Evolutionary conservation across 108 stramenopile species (phyloP), one percentile per base, ranked within the genome.

Genomic region (Skeletonema costatum): DNA sequence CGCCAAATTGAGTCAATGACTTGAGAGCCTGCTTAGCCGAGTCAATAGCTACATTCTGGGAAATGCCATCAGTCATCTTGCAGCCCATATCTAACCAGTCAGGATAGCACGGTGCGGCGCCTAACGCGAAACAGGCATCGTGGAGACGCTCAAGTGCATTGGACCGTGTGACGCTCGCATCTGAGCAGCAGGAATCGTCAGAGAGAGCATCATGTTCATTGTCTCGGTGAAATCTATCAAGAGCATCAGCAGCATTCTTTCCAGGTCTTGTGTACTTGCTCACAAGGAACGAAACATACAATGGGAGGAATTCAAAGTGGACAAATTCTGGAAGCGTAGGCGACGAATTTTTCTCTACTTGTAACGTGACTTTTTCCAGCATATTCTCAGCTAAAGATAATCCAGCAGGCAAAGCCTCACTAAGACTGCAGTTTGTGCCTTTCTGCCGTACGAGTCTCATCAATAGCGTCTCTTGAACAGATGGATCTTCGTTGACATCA

Each of bases 61-160:
- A 33, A 41, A 95, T 75, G 5, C 77, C 86, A 16, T 74, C 72
- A 14, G 79, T 82, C 53, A 92, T 74, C 35, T 60, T 74, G 60
- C 88, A 90, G 25, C 68, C 79, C 1, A 46, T 64, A 64, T 95
- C 93, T 51, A 95, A 76, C 90, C 90, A 95, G 63, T 95, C 93
- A 5, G 93, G 93, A 74, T 90, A 87, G 35, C 81, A 79, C 14
- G 93, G 93, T 19, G 91, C 90, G 10, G 87, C 90, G 19, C 91
- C 93, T 46, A 90, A 86, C 35, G 69, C 61, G 12, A 72, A 67
- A 66, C 90, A 92, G 21, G 85, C 86, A 21, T 87, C 77, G 61
- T 88, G 78, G 33, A 92, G 83, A 31, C 83, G 78, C 56, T 68
- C 61, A 13, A 87, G 63, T 2, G 82, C 86, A 72, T 78, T 71